A percentile compares a stretch with the other conserved stretches of the same genome.
These are phyloP conservation scores for Penstemon eatonii DNA, from an alignment of 257 asterid genomes.

Conservation along the genomic window DNA sequence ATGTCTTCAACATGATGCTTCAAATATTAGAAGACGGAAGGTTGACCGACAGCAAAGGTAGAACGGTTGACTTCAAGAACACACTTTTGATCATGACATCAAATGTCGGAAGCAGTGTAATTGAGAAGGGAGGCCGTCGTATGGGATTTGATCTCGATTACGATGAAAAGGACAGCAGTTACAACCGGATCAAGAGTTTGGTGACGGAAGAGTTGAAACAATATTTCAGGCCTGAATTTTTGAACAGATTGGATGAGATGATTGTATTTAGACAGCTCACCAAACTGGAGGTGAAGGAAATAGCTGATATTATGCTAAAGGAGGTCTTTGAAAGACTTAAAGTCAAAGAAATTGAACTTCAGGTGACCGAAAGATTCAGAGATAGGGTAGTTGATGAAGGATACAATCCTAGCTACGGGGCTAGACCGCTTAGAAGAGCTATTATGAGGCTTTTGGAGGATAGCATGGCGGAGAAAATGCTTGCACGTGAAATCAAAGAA, in stretches of 20 bases:
- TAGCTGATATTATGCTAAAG: conserved; percentile 68
- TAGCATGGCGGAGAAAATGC: conserved; percentile 81
- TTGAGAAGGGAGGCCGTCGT: conserved; percentile 61
- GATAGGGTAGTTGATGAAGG: conserved; percentile 73
- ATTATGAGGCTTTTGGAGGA: conserved; percentile 82
- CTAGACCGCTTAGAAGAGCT: conserved; percentile 81
- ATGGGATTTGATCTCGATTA: conserved; percentile 63
- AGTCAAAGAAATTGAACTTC: conserved; percentile 56
- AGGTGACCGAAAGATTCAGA: conserved; percentile 60
- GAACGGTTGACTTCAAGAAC: conserved; percentile 81
- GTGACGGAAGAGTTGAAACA: conserved; percentile 66
- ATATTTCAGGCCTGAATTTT: conserved; percentile 74
- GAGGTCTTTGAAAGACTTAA: conserved; percentile 68
- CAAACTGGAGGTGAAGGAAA: conserved; percentile 70
- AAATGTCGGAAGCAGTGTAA: conserved; percentile 71
- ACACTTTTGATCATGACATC: conserved; percentile 84
- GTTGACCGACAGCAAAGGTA: conserved; percentile 81
- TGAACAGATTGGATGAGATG: conserved; percentile 81
- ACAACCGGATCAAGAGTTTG: conserved; percentile 62
- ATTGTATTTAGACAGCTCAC: conserved; percentile 77
- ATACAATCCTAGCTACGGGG: conserved; percentile 73
- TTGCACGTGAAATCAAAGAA: conserved; percentile 61
- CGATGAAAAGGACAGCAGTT: conserved; percentile 66
- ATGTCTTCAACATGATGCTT: conserved; percentile 79
- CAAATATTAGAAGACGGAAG: conserved; percentile 88